Base-by-base conservation (phyloP, 225 moss, liverwort and hornwort species). In the Rhytidiadelphus loreus region DNA sequence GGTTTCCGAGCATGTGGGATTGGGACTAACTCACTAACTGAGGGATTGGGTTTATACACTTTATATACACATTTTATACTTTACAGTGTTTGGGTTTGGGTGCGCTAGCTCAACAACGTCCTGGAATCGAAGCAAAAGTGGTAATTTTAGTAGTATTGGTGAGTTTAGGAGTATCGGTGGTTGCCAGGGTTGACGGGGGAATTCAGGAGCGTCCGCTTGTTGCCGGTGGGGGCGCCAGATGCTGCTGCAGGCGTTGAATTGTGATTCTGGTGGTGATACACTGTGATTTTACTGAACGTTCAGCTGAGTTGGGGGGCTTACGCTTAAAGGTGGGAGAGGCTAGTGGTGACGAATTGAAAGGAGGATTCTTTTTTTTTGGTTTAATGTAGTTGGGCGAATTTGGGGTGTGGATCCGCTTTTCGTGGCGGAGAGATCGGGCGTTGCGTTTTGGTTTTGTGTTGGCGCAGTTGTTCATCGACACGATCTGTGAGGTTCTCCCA, bases 321-420 rank as follows among this genome's bases (percentile, higher is more conserved):
- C 59, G 33, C 16, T 24, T 33, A 22, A 20, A 80, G 29, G 70
- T 70, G 59, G 57, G 46, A 50, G 59, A 21, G 37, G 33, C 13
- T 35, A 37, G 70, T 52, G 61, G 29, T 65, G 83, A 64, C 44
- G 52, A 76, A 62, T 16, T 62, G 82, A 30, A 35, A 56, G 44
- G 35, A 64, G 76, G 64, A 41, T 70, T 84, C 16, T 35, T 18
- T 62, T 74, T 32, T 55, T 63, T 56, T 16, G 48, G 37, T 65
- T 68, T 66, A 9, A 59, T 69, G 60, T 78, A 32, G 89, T 60
- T 39, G 89, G n/a, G 89, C 80, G 89, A 89, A 85, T 89, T 81
- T 87, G 41, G 85, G 66, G 63, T 82, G 89, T 87, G 92, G 92
- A 92, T 92, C 92, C 92, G 89, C 90, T 92, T 90, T 91, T 89